Conservation (phyloP, 345 rosid species). For the Populus alba region DNA sequence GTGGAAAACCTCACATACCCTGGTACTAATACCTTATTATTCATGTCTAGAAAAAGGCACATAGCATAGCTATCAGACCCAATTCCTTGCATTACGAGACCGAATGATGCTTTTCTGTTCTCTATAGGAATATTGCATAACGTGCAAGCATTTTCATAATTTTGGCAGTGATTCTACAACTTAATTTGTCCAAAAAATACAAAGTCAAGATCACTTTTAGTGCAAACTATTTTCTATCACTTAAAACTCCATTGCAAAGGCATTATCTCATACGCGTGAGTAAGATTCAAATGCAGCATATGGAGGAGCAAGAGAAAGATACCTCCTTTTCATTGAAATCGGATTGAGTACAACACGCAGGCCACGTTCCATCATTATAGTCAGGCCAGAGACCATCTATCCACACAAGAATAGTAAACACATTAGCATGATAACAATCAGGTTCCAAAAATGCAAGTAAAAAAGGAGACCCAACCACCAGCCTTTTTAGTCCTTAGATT, state of each 20-base stretch:
- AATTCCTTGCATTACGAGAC: too few species aligned
- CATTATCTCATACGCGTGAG: not conserved
- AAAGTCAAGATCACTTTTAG: not conserved
- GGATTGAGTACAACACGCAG: conserved; percentile 67
- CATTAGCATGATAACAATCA: not conserved
- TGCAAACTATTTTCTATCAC: not conserved
- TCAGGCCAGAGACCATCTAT: conserved; percentile 98
- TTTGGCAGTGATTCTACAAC: not conserved
- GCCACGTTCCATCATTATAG: conserved; percentile 92
- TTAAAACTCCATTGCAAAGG: not conserved
- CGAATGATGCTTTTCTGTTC: not conserved
- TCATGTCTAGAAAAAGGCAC: too few species aligned
- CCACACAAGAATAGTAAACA: conserved; percentile 1
- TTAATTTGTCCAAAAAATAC: not conserved
- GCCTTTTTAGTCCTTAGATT: not conserved
- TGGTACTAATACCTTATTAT: too few species aligned
- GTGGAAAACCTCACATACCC: too few species aligned
- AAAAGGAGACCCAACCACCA: not conserved
- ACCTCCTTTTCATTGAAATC: conserved; percentile 73
- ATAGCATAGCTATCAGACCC: too few species aligned
- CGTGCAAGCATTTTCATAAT: not conserved
- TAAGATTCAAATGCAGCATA: conserved; percentile 5
- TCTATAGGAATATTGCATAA: not conserved
- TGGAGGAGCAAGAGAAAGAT: not conserved
- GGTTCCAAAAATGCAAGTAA: too few species aligned